Evolutionary conservation across 2,329 filamentous ascomycete species (phyloP), one percentile per base, ranked within the genome.

Genomic region (Apiospora rasikravindrae): DNA sequence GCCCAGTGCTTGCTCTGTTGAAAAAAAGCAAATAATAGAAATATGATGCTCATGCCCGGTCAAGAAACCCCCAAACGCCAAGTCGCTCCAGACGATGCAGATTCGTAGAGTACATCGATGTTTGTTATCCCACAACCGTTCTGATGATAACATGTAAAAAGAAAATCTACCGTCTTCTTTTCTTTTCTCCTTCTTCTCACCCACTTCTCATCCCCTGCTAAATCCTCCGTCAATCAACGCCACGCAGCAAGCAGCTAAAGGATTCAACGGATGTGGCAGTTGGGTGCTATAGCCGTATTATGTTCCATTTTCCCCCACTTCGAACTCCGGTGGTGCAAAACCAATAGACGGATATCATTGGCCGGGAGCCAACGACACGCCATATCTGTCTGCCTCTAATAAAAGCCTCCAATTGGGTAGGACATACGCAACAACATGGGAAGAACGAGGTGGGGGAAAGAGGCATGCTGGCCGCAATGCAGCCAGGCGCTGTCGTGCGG

Each of bases 271-370:
- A 61, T 19, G 53, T 64, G 29, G 57, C 57, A 64, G 57, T n/a
- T 37, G 57, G 57, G 29, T 33, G 57, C 33, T 40, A 40, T 64
- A 64, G 33, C 57, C 53, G 53, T 61, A 26, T 22, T n/a, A 61
- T 61, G 53, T 61, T 61, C n/a, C 57, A 40, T 64, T 40, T 16
- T 64, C 57, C 57, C 57, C 57, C 57, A 64, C 57, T 64, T 40
- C 57, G 33, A 64, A n/a, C 19, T 64, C 57, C 57, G 57, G 57
- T 64, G 57, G 57, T 64, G 57, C 57, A 64, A 33, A 64, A 4
- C 33, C 57, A 40, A 64, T 19, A 64, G 22, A 19, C 33, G 10
- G 8, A 40, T 64, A 13, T 40, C 29, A 64, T 64, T 64, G 57
- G 57, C 13, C 57, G 57, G 57, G 33, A 19, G 29, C 4, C 33